A percentile compares a stretch with the other conserved stretches of the same genome.
Evolutionary conservation across 2,329 filamentous ascomycete genomes (phyloP).

Genomic region (Xylaria arbuscula): DNA sequence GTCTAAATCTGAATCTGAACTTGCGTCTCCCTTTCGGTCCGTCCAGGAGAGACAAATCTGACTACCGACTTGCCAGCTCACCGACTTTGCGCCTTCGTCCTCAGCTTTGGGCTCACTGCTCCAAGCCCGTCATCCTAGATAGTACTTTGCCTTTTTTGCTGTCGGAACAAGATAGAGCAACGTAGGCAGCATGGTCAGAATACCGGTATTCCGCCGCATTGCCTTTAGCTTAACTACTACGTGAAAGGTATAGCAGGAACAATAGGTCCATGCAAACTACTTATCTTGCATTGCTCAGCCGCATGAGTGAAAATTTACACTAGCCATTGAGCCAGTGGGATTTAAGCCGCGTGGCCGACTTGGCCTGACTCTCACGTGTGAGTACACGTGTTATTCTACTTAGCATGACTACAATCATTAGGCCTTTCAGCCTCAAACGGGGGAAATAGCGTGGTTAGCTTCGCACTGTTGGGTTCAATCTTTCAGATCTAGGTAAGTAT

Average conservation of each 20-base stretch:
- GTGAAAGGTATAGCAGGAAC: neutral
- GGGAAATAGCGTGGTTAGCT: neutral
- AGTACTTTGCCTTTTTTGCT: neutral
- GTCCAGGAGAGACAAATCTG: slow-evolving; percentile 5
- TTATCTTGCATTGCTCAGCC: slow-evolving; percentile 19
- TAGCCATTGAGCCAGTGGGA: neutral
- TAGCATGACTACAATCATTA: neutral
- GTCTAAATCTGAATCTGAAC: neutral
- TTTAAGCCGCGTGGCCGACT: neutral
- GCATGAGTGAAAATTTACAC: neutral
- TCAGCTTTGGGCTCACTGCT: slow-evolving; percentile 1
- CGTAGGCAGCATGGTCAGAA: neutral
- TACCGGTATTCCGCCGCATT: neutral
- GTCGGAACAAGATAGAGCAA: neutral
- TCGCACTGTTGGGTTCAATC: slow-evolving; percentile 2
- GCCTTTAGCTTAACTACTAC: neutral
- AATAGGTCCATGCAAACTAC: neutral
- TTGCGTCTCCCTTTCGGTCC: slow-evolving; percentile 2
- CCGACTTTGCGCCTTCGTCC: slow-evolving; percentile 12
- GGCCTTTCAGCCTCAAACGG: slow-evolving; percentile 23
- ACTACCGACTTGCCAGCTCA: slow-evolving; percentile 12
- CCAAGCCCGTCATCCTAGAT: neutral
- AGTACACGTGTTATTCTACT: slow-evolving; percentile 9
- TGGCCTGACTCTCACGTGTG: neutral
- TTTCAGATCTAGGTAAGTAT: slow-evolving; percentile 10